These are phyloP conservation scores for Phyllostachys edulis DNA, from an alignment of 176 grass and related monocot genomes.

Conservation along the genomic window DNA sequence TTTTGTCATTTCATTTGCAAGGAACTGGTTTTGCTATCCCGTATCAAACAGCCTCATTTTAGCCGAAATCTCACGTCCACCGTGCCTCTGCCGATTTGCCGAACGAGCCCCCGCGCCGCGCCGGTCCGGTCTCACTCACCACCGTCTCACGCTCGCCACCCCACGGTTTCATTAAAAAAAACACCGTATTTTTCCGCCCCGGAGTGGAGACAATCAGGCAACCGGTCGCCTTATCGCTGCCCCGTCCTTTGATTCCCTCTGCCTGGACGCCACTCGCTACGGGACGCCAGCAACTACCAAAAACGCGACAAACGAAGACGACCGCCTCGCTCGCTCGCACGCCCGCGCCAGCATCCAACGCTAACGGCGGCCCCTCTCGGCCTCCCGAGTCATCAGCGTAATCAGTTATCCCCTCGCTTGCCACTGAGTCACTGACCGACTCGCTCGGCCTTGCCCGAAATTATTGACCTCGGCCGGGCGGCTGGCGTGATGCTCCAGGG, in stretches of 20 bases:
- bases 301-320: slow-evolving; percentile 42
- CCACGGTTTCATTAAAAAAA: neutral
- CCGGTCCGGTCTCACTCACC: neutral
- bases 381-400: neutral
- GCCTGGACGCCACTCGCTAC: slow-evolving; percentile 39
- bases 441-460: slow-evolving; percentile 1
- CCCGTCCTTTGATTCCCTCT: slow-evolving; percentile 52
- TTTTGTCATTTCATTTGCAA: too few species aligned
- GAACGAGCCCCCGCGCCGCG: neutral
- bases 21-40: too few species aligned
- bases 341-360: neutral
- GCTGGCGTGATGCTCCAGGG: slow-evolving; percentile 64
- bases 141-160: neutral
- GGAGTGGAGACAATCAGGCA: slow-evolving; percentile 43
- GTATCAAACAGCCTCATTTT: too few species aligned
- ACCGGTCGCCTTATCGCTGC: slow-evolving; percentile 42
- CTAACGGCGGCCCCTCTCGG: slow-evolving; percentile 3
- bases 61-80: too few species aligned
- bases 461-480: neutral
- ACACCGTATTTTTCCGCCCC: neutral
- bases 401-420: slow-evolving; percentile 1
- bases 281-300: slow-evolving; percentile 21
- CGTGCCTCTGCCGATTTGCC: neutral
- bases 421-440: slow-evolving; percentile 1
- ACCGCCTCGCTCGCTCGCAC: slow-evolving; percentile 26